Conservation (phyloP, 305 asterid species). For the Solanum hybrid region DNA sequence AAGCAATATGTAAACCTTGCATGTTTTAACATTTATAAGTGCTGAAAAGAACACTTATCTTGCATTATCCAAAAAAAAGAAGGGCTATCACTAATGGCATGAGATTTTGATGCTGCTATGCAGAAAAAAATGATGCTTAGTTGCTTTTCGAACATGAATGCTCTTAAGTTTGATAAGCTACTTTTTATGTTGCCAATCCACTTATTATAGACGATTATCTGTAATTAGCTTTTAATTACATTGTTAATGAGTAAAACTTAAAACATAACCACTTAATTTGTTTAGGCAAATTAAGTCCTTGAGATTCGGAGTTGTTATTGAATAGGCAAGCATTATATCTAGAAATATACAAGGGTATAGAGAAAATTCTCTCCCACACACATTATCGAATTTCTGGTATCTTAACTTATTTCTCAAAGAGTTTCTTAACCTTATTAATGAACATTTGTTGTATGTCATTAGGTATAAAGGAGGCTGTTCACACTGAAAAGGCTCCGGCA, state of each 20-base stretch:
- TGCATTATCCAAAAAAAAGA: background rate
- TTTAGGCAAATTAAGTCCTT: background rate
- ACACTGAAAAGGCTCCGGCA: slow-evolving; percentile 65
- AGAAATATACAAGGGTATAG: background rate
- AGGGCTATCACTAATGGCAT: background rate
- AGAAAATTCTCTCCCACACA: background rate
- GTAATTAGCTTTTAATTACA: background rate
- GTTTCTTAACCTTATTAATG: background rate
- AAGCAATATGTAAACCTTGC: background rate
- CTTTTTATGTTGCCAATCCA: background rate
- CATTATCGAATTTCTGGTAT: background rate
- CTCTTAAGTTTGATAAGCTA: background rate
- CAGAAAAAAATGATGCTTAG: background rate
- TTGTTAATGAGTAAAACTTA: background rate
- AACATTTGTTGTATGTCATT: background rate
- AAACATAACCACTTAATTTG: background rate
- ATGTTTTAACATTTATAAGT: background rate
- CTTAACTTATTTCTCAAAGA: background rate
- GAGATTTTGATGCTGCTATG: background rate
- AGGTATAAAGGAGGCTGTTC: slow-evolving; percentile 54
- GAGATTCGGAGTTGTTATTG: background rate
- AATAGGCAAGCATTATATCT: background rate
- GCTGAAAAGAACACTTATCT: background rate
- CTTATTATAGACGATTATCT: background rate
- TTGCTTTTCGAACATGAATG: background rate